These are phyloP conservation scores for Curvularia eragrostidis DNA, from an alignment of 2,329 filamentous ascomycete species.

Conservation along the genomic window DNA sequence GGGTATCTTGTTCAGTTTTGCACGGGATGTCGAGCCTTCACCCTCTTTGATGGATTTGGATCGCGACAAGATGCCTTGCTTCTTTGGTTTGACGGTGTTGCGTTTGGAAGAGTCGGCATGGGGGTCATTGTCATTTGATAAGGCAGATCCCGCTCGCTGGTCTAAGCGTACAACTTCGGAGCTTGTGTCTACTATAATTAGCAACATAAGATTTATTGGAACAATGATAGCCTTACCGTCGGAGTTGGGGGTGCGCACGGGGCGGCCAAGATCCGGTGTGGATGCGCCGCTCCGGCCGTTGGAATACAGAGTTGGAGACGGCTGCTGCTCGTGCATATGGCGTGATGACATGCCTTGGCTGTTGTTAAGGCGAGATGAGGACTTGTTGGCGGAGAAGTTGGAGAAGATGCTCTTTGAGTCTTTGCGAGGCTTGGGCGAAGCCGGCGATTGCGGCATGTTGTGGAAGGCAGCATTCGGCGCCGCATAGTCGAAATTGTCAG, in stretches of 20 bases:
- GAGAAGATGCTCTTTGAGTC: slow-evolving; percentile 55
- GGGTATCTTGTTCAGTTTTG: slow-evolving; percentile 45
- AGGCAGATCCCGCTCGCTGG: slow-evolving; percentile 39
- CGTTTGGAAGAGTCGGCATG: slow-evolving; percentile 33
- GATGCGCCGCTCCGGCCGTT: slow-evolving; percentile 55
- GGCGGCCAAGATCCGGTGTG: slow-evolving; percentile 55
- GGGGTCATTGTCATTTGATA: slow-evolving; percentile 36
- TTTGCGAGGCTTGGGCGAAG: slow-evolving; percentile 47
- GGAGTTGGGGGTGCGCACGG: slow-evolving; percentile 47
- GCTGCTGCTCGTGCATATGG: slow-evolving; percentile 45
- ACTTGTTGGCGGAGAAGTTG: slow-evolving; percentile 57
- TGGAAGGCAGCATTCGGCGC: slow-evolving; percentile 43
- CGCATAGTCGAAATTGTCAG: slow-evolving; percentile 32
- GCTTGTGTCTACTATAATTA: slow-evolving; percentile 36
- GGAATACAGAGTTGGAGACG: slow-evolving; percentile 45
- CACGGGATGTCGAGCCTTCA: slow-evolving; percentile 34
- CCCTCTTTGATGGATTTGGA: slow-evolving; percentile 56
- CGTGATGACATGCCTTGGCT: slow-evolving; percentile 47
- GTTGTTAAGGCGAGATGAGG: slow-evolving; percentile 51
- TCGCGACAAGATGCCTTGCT: slow-evolving; percentile 49
- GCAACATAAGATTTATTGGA: not conserved
- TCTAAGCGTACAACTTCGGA: slow-evolving; percentile 41
- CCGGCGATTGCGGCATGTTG: slow-evolving; percentile 42
- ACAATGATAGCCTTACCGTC: slow-evolving; percentile 34
- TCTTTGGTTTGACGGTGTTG: slow-evolving; percentile 39